Evolutionary conservation across 1,139 yeast genomes (phyloP), one percentile per base, ranked within the genome.

Genomic region (Nakaseomyces uthaithaninus): DNA sequence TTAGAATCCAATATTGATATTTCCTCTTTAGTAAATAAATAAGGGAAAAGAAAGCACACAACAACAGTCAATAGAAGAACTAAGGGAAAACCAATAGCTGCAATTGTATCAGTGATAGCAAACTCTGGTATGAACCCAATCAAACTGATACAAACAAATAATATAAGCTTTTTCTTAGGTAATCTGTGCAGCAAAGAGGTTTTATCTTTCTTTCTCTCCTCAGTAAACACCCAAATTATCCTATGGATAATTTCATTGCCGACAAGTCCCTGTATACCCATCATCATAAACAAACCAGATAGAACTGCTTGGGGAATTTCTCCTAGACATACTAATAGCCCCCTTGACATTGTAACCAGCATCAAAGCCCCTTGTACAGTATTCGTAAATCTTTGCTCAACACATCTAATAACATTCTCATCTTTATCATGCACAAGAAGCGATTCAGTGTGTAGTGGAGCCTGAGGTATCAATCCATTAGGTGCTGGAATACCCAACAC

Each of bases 401-500:
- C 94, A 7, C 89, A 91, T 2, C 76, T 67, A 0, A 67, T 55
- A 1, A 76, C 68, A 3, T 61, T 51, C 8, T 70, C 65, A 10
- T 64, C 45, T 38, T 63, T 62, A 45, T 75, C 74, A 46, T 71
- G 72, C 3, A 85, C 79, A 33, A 86, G 75, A 27, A 91, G 63
- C 0, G 95, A 77, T 41, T 72, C 74, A 0, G 97, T 87, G 54
- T 91, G 98, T 33, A 91, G 61, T 0, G 97, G 98, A 0, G 97
- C 97, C 60, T 91, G 98, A 0, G 98, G 98, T 33, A 91, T 89
- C 27, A 91, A 67, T 0, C 98, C 98, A 62, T 91, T 91, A 0
- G 97, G 97, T 2, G 96, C 87, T 0, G 97, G 98, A 1, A 91
- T 70, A 0, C 98, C 98, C 10, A 91, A 56, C 1, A 89, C 62